phyloP scores from a whole-genome alignment of 2,329 filamentous ascomycete genomes.

The Ophiostoma sp. region DNA sequence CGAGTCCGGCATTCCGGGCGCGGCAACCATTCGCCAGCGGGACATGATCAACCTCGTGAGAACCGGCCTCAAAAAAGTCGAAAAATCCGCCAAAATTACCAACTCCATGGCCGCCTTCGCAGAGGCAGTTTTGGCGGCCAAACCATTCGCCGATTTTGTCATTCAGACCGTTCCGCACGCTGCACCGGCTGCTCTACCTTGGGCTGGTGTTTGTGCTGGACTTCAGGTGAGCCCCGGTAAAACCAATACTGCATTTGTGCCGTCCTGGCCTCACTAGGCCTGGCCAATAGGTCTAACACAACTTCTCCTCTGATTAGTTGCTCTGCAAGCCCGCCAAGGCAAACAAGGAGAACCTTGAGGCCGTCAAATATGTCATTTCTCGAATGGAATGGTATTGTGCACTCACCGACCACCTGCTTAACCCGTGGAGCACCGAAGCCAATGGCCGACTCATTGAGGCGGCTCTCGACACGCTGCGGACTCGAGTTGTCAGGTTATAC shows the following conservation, averaged over 20 bases:
- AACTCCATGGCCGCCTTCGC: conserved; percentile 32
- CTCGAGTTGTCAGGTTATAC: conserved; percentile 41
- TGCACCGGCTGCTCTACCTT: conserved; percentile 39
- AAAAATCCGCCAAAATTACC: conserved; percentile 33
- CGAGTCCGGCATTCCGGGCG: background rate
- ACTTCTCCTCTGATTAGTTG: conserved; percentile 31
- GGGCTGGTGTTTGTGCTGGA: conserved; percentile 39
- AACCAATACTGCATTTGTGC: background rate
- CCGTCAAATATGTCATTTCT: conserved; percentile 40
- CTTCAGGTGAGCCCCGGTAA: conserved; percentile 36
- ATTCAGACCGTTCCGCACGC: conserved; percentile 36
- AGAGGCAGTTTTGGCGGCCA: conserved; percentile 33
- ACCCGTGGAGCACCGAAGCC: conserved; percentile 26
- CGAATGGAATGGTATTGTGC: conserved; percentile 44
- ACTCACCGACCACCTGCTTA: conserved; percentile 36
- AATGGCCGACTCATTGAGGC: conserved; percentile 12
- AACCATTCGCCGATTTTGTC: conserved; percentile 33
- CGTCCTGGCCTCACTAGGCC: background rate
- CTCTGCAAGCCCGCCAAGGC: conserved; percentile 36
- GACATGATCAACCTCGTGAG: conserved; percentile 38
- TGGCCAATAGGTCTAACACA: background rate
- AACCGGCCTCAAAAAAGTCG: conserved; percentile 35
- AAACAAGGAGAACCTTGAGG: conserved; percentile 37
- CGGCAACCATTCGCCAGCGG: background rate
- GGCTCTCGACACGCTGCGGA: conserved; percentile 32